These are phyloP conservation scores for Penicillium sp. DNA, from an alignment of 2,329 filamentous ascomycete species.

Conservation along the genomic window DNA sequence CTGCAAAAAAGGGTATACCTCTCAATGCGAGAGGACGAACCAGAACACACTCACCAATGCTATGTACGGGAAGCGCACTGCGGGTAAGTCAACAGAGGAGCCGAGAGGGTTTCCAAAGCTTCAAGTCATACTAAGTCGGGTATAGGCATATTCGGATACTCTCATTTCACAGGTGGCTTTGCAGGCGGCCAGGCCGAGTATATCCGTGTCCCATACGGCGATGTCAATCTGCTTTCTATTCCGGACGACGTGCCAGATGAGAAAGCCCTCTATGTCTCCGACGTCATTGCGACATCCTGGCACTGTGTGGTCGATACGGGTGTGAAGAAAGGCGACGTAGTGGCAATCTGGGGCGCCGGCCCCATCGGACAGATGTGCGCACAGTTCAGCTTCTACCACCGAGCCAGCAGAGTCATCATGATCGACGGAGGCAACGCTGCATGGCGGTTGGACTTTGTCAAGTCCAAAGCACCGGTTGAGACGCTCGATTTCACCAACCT, in stretches of 20 bases:
- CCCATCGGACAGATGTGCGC: constrained; percentile 79
- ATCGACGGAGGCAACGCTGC: constrained; percentile 65
- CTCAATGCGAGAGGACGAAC: constrained; percentile 77
- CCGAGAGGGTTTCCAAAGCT: background rate
- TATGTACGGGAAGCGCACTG: constrained; percentile 75
- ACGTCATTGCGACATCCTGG: constrained; percentile 75
- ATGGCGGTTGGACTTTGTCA: constrained; percentile 65
- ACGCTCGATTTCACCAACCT: constrained; percentile 67
- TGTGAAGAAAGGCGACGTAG: constrained; percentile 70
- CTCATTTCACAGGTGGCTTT: constrained; percentile 76
- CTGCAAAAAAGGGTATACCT: constrained; percentile 73
- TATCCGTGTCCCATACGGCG: constrained; percentile 72
- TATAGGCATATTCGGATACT: constrained; percentile 63
- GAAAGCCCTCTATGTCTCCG: constrained; percentile 75
- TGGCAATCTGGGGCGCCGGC: constrained; percentile 83
- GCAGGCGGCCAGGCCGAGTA: constrained; percentile 86
- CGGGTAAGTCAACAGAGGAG: constrained; percentile 49
- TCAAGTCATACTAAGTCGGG: background rate
- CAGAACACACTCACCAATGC: constrained; percentile 65
- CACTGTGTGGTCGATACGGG: constrained; percentile 79
- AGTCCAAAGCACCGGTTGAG: constrained; percentile 62
- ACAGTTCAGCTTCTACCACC: constrained; percentile 64
- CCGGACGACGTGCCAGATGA: constrained; percentile 79
- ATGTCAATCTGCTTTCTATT: constrained; percentile 75
- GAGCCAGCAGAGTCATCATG: constrained; percentile 71